Base-by-base conservation (phyloP, 108 stramenopile genomes). In the Cyclostephanos invisitatus region DNA sequence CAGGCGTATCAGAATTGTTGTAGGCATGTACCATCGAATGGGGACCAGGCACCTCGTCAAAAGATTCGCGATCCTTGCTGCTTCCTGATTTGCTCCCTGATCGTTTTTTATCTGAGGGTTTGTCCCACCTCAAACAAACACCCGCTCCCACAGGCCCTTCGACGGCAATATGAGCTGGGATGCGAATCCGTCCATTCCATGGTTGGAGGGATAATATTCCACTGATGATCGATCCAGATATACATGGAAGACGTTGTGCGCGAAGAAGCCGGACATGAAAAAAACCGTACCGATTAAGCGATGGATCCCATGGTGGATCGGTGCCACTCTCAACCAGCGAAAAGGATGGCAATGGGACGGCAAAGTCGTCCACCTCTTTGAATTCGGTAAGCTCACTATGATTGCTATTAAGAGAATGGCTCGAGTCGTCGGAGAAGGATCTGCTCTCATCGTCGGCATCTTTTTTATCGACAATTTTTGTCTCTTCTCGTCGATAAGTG, bases 11-110 rank as follows among this genome's bases (percentile, higher is more conserved):
- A 11, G 79, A 64, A 64, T 83, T 85, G 50, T 86, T 89, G 79
- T 89, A 92, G 9, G 84, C 86, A 76, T 92, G 88, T 1, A 95
- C 87, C 91, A 95, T 91, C 4, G 88, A 87, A 74, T 66, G 65
- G 14, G 59, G 85, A 37, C 60, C 55, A 15, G 60, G 60, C n/a
- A 71, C 73, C 36, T 82, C 82, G 29, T 29, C 56, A 38, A 49
- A 35, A 18, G 61, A 53, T 36, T 42, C 70, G n/a, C 54, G 76
- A 68, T 68, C 42, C 47, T 67, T 57, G 44, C 27, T 28, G 44
- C 44, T 46, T 17, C 22, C 22, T 32, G 28, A 11, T 38, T 46
- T 64, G 21, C 18, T 62, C 59, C 18, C 48, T 47, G 55, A 2
- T 32, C n/a, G 62, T 47, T 78, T 74, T 38, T 36, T 32, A 20